Evolutionary conservation across 1,139 yeast genomes (phyloP), one percentile per base, ranked within the genome.

Genomic region (Yamadazyma triangularis): DNA sequence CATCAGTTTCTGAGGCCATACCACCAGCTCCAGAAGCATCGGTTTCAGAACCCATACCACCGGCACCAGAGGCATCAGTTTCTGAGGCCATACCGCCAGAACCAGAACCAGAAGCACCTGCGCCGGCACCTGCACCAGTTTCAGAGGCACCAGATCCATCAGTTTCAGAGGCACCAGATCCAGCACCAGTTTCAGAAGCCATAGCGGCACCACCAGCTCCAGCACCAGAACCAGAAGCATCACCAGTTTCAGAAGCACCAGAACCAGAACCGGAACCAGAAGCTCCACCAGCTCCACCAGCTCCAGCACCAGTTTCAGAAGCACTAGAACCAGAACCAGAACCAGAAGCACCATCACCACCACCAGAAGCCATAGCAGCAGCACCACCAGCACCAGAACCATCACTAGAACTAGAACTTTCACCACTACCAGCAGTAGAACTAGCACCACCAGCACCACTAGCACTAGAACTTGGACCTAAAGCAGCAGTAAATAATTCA

Each of bases 281-380:
- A 23, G 34, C 30, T 9, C 15, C 15, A 11, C 15, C 24, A 9
- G 13, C 29, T 15, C 21, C 30, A 14, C 23, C 31, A 19, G 21
- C 26, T 16, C 33, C 18, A n/a, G n/a, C 30, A 9, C 14, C 33
- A 20, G 28, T 21, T 13, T 21, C 27, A 13, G 23, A 32, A 22
- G 32, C 22, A 21, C 38, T 27, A 29, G 22, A 19, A 23, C 27
- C 27, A 21, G 20, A 30, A 24, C 24, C 31, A 10, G 24, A 32
- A 24, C 29, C 35, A 32, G 23, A 32, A 29, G 31, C 35, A 26
- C 22, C 39, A 20, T 34, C 39, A 12, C 41, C 23, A 14, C 35
- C 32, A 30, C 42, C 47, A 27, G 33, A 42, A 28, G 45, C 41
- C 20, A 36, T 33, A 35, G 33, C 33, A 38, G 36, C 41, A 13